Percentiles rank a stretch among this genome's conserved stretches.
These are phyloP conservation scores for Lachancea mirantina DNA, from an alignment of 805 yeast genomes.

Conservation along the genomic window DNA sequence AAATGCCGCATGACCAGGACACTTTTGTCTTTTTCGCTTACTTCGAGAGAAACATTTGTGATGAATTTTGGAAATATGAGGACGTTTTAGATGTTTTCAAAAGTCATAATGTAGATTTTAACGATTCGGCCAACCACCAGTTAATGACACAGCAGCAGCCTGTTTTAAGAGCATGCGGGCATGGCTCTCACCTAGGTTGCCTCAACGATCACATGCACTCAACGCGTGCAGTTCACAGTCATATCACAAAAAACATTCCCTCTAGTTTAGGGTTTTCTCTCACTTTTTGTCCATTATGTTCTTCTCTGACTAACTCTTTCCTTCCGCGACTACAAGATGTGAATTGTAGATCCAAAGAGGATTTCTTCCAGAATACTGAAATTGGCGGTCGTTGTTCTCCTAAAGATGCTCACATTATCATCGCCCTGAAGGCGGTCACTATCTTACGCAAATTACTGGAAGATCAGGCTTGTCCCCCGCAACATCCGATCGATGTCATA, in stretches of 20 bases:
- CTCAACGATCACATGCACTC: slow-evolving; percentile 55
- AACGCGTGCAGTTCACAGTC: slow-evolving; percentile 50
- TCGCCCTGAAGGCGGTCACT: slow-evolving; percentile 16
- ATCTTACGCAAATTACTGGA: slow-evolving; percentile 15
- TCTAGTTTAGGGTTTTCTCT: slow-evolving; percentile 65
- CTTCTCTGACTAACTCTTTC: slow-evolving; percentile 75
- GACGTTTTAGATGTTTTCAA: background rate
- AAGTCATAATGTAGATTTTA: too few relatives aligned
- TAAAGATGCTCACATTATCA: slow-evolving; percentile 4
- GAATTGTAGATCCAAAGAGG: slow-evolving; percentile 6
- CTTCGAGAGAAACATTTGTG: slow-evolving; percentile 24
- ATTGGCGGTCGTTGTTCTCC: background rate
- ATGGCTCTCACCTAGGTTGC: slow-evolving; percentile 84
- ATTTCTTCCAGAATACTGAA: slow-evolving; percentile 10
- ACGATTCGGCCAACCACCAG: too few relatives aligned
- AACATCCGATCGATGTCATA: slow-evolving; percentile 21
- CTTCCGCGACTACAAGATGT: slow-evolving; percentile 47
- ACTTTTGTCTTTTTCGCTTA: slow-evolving; percentile 27
- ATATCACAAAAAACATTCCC: slow-evolving; percentile 76
- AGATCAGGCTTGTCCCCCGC: background rate
- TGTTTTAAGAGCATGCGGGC: slow-evolving; percentile 65
- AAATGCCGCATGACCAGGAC: slow-evolving; percentile 25
- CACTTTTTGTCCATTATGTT: slow-evolving; percentile 85
- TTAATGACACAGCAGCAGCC: too few relatives aligned
- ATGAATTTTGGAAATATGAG: slow-evolving; percentile 11